A percentile compares a stretch with the other conserved stretches of the same genome.
phyloP scores from a whole-genome alignment of 2,329 filamentous ascomycete genomes.

The Scortechinia acanthostroma region DNA sequence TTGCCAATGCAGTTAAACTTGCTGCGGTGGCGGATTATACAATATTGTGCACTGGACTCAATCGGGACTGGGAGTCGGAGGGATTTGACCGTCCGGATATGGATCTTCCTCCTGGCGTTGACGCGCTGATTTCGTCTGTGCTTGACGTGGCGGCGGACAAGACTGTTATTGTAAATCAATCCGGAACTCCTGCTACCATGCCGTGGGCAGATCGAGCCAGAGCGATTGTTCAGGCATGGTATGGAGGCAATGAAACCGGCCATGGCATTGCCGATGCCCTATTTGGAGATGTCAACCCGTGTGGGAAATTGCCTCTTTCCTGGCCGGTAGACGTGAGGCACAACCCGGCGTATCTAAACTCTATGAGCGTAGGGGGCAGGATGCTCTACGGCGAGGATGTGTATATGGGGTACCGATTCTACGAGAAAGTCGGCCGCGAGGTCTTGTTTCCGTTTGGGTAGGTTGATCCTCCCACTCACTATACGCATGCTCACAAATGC shows the following conservation, averaged over 20 bases:
- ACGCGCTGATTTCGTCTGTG: conserved; percentile 62
- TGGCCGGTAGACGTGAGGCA: conserved; percentile 65
- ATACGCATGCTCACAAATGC: too few species aligned
- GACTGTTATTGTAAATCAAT: conserved; percentile 70
- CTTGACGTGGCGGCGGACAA: conserved; percentile 59
- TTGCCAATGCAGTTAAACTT: conserved; percentile 58
- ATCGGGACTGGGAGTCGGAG: conserved; percentile 76
- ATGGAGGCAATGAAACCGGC: conserved; percentile 79
- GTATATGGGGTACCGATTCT: conserved; percentile 76
- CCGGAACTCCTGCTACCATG: conserved; percentile 69
- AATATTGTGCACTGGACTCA: conserved; percentile 71
- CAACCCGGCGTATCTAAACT: conserved; percentile 73
- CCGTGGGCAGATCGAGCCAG: conserved; percentile 52
- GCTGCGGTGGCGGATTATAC: conserved; percentile 71
- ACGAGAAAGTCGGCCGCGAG: conserved; percentile 60
- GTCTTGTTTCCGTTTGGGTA: conserved; percentile 73
- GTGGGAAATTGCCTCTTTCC: conserved; percentile 66
- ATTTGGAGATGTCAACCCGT: conserved; percentile 70
- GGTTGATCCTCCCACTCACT: too few species aligned
- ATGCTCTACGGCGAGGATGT: conserved; percentile 75
- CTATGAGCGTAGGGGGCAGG: conserved; percentile 60
- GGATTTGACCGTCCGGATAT: conserved; percentile 73
- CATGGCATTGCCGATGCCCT: conserved; percentile 75
- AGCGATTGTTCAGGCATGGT: conserved; percentile 72
- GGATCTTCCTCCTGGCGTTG: conserved; percentile 66